A percentile compares a stretch with the other conserved stretches of the same genome.
Conservation (phyloP, 345 rosid genomes). For the Stellera chamaejasme region DNA sequence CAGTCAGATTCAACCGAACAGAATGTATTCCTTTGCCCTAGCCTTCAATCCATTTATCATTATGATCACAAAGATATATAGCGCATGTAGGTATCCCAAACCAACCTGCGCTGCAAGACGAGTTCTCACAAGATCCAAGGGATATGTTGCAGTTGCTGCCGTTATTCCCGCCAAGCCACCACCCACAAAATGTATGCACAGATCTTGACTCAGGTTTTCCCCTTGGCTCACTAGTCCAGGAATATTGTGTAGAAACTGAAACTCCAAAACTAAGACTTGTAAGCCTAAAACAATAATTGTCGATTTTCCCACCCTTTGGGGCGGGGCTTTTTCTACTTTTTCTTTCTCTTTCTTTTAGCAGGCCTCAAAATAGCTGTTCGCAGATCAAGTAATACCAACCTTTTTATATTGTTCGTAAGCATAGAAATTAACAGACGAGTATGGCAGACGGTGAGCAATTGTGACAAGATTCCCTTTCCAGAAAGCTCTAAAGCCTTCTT, state of each 20-base stretch:
- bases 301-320: neutral
- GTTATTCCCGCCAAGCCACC: slow-evolving; percentile 96
- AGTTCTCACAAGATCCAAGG: slow-evolving; percentile 95
- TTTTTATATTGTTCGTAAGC: slow-evolving; percentile 79
- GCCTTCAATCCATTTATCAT: too few species aligned
- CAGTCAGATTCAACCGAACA: slow-evolving; percentile 7
- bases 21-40: neutral
- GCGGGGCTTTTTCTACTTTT: neutral
- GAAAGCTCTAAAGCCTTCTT: slow-evolving; percentile 90
- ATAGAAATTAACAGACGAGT: slow-evolving; percentile 86
- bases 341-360: too few species aligned
- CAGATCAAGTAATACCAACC: slow-evolving; percentile 22
- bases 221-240: slow-evolving; percentile 42
- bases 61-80: neutral
- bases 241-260: slow-evolving; percentile 51
- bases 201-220: slow-evolving; percentile 39
- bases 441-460: slow-evolving; percentile 88
- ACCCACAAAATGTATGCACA: slow-evolving; percentile 64
- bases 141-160: slow-evolving; percentile 94
- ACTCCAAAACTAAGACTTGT: neutral
- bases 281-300: neutral
- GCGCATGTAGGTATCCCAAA: slow-evolving; percentile 5
- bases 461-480: slow-evolving; percentile 98
- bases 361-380: too few species aligned
- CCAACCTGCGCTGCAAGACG: slow-evolving; percentile 95